These are phyloP conservation scores for Leccinum proliferum DNA, from an alignment of 1,284 basidiomycete genomes.

Conservation along the genomic window DNA sequence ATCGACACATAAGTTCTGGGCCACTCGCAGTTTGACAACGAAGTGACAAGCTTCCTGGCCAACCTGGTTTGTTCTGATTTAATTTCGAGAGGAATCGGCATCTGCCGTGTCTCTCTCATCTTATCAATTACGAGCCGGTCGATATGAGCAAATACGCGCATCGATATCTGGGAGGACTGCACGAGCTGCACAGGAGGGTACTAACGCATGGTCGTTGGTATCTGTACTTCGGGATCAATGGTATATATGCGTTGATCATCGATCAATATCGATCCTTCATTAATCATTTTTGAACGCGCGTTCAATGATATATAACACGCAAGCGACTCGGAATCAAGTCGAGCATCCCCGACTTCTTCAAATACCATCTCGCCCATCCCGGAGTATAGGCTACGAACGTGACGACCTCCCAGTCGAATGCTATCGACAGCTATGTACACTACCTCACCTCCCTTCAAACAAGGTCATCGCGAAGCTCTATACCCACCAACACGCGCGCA, in stretches of 20 bases:
- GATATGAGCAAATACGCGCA: slow-evolving; percentile 99
- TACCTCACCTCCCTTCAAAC: too few relatives aligned
- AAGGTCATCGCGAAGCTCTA: too few relatives aligned
- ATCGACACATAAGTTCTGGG: slow-evolving; percentile 69
- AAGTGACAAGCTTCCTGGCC: slow-evolving; percentile 11
- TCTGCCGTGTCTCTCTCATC: slow-evolving; percentile 85
- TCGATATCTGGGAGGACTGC: slow-evolving; percentile 89
- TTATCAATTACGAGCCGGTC: slow-evolving; percentile 94
- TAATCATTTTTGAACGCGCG: too few relatives aligned
- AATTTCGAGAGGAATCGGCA: slow-evolving; percentile 93
- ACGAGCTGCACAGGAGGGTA: slow-evolving; percentile 80
- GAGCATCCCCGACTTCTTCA: too few relatives aligned
- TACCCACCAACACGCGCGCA: too few relatives aligned
- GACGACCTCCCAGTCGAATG: too few relatives aligned
- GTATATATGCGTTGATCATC: too few relatives aligned
- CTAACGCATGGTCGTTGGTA: slow-evolving; percentile 92
- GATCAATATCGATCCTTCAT: too few relatives aligned
- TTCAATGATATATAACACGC: slow-evolving; percentile 28
- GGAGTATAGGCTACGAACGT: too few relatives aligned
- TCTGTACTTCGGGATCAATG: too few relatives aligned
- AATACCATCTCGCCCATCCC: too few relatives aligned
- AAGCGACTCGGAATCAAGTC: slow-evolving; percentile 42
- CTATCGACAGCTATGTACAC: too few relatives aligned
- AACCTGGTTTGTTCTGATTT: slow-evolving; percentile 95
- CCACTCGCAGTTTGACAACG: neutral